phyloP scores from a whole-genome alignment of 192 early-diverging fungal genomes.

The Coemansia sp. region DNA sequence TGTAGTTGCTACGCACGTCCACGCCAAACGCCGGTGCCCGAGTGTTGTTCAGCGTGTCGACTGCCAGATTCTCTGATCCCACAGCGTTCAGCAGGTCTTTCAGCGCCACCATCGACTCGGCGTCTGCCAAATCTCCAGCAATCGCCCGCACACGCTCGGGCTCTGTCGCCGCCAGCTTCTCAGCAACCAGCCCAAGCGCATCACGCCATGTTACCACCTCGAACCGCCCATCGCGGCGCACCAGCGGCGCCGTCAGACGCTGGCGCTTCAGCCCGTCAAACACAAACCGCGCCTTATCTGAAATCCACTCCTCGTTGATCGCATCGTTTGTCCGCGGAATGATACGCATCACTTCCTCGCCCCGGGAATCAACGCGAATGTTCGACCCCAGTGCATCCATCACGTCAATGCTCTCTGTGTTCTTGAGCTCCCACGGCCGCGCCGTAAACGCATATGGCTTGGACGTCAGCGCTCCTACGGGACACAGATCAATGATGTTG shows the following conservation, averaged over 20 bases:
- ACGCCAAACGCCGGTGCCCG: conserved; percentile 53
- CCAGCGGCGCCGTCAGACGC: conserved; percentile 87
- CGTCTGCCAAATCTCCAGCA: conserved; percentile 91
- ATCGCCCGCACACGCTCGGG: conserved; percentile 75
- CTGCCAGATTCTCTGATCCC: conserved; percentile 81
- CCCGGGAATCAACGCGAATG: conserved; percentile 94
- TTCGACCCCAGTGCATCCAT: conserved; percentile 92
- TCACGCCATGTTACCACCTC: conserved; percentile 83
- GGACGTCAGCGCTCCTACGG: conserved; percentile 95
- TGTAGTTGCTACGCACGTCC: conserved; percentile 90
- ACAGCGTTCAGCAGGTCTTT: conserved; percentile 91
- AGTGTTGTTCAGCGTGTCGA: conserved; percentile 59
- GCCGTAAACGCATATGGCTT: conserved; percentile 94
- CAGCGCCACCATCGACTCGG: conserved; percentile 88
- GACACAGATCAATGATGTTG: conserved; percentile 97
- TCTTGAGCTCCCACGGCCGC: conserved; percentile 96
- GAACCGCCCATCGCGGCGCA: conserved; percentile 81
- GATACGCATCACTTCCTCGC: conserved; percentile 94
- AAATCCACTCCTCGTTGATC: conserved; percentile 99
- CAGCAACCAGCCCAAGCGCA: conserved; percentile 73
- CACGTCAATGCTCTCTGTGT: conserved; percentile 94
- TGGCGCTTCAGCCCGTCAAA: conserved; percentile 96
- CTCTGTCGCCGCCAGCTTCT: conserved; percentile 60
- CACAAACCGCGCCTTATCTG: conserved; percentile 94
- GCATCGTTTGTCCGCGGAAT: conserved; percentile 94